These are phyloP conservation scores for Chenopodium berlandieri DNA, from an alignment of 148 eudicot species.

Conservation along the genomic window DNA sequence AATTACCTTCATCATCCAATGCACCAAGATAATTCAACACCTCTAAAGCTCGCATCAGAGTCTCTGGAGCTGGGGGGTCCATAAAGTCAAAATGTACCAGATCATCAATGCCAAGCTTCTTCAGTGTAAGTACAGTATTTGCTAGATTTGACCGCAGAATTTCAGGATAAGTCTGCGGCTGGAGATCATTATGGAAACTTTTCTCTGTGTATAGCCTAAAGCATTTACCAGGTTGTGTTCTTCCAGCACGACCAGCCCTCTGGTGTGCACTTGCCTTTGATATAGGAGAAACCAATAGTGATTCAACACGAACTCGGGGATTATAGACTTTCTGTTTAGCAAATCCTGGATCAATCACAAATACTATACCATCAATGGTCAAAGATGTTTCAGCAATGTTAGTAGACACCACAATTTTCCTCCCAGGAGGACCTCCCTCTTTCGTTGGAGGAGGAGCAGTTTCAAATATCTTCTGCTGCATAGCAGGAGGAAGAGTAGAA, in stretches of 20 bases:
- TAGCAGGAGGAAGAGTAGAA: slow-evolving; percentile 70
- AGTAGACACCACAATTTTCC: slow-evolving; percentile 70
- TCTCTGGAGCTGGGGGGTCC: slow-evolving; percentile 97
- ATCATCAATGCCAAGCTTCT: slow-evolving; percentile 90
- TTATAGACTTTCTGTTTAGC: slow-evolving; percentile 67
- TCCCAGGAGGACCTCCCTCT: slow-evolving; percentile 74
- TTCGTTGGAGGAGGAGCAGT: slow-evolving; percentile 59
- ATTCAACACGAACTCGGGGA: slow-evolving; percentile 70
- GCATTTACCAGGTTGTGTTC: slow-evolving; percentile 78
- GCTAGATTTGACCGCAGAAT: slow-evolving; percentile 85
- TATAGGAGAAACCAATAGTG: slow-evolving; percentile 65
- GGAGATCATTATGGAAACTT: slow-evolving; percentile 76
- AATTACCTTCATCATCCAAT: slow-evolving; percentile 80
- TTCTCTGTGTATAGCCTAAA: slow-evolving; percentile 72
- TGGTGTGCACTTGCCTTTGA: slow-evolving; percentile 78
- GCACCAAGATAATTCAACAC: slow-evolving; percentile 84
- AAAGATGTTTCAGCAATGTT: slow-evolving; percentile 74
- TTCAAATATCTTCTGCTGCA: slow-evolving; percentile 76
- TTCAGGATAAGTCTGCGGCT: slow-evolving; percentile 87
- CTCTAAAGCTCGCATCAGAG: slow-evolving; percentile 85
- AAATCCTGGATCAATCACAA: slow-evolving; percentile 72
- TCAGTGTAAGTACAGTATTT: slow-evolving; percentile 78
- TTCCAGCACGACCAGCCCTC: slow-evolving; percentile 78
- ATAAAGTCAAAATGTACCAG: slow-evolving; percentile 92
- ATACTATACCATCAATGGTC: slow-evolving; percentile 75